Evolutionary conservation across 2,329 filamentous ascomycete species (phyloP).

Genomic region (Claviceps fusiformis): DNA sequence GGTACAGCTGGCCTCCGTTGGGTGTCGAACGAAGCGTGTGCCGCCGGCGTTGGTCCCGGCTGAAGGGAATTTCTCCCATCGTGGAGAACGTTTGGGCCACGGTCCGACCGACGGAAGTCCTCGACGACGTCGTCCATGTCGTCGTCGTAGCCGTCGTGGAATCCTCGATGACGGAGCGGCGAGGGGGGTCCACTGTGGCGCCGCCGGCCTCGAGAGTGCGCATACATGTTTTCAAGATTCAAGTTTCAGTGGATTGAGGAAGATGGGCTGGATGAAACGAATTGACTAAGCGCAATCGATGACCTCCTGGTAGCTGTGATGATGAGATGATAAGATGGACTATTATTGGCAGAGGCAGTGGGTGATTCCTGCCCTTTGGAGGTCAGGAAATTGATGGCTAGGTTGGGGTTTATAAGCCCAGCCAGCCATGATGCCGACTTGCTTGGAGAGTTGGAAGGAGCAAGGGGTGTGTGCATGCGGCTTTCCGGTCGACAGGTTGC

Average conservation of each 20-base stretch:
- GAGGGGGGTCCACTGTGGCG: constrained; percentile 1
- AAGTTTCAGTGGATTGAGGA: background rate
- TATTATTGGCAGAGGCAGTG: no score
- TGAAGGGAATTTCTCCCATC: background rate
- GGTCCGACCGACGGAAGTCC: background rate
- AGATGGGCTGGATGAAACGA: background rate
- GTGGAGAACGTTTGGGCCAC: background rate
- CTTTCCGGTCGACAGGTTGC: background rate
- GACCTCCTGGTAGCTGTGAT: background rate
- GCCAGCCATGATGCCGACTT: background rate
- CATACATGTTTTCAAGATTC: background rate
- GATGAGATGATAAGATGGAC: background rate
- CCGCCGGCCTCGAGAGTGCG: no score
- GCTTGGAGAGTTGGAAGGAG: background rate
- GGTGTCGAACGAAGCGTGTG: background rate
- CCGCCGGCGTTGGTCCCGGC: background rate
- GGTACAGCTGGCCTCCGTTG: background rate
- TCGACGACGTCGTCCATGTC: background rate
- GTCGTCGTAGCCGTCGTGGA: background rate
- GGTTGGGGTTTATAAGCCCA: background rate
- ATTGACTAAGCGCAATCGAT: background rate
- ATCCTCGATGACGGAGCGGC: background rate
- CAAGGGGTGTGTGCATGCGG: background rate
- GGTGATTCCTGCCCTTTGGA: no score
- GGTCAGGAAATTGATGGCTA: background rate